Evolutionary conservation across 2,329 filamentous ascomycete genomes (phyloP), one percentile per base, ranked within the genome.

Genomic region (Cladosporium sp.): DNA sequence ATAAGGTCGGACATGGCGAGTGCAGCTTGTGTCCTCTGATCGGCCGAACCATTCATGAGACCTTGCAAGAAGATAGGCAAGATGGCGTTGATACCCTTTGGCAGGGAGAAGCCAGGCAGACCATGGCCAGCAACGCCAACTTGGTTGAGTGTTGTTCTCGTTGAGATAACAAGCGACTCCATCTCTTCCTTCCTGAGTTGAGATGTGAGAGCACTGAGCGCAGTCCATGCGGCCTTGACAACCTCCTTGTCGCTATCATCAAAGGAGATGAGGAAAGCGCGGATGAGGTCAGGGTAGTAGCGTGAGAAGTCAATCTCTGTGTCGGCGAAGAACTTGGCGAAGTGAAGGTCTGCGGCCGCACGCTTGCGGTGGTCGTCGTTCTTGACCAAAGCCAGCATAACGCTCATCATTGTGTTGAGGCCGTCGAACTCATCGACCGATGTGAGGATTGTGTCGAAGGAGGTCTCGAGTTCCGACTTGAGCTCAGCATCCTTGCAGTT

Each of bases 401-500:
- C 90, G 67, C 90, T 96, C 91, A 99, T 97, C 60, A 90, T 87
- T 8, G 90, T 94, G 71, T 97, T 97, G 35, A 99, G 82, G 52
- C 95, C 94, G 74, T 99, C 94, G 65, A 86, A 96, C 72, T 97
- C 94, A 72, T 99, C 94, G 59, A 97, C 91, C 19, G 92, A 96
- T 51, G 93, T 78, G 59, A 99, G 81, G 5, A 99, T 90, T 0
- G 89, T 90, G 71, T 97, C 90, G 67, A 99, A 94, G 0, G 94
- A 89, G 50, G 78, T 77, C 64, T 89, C 84, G 10, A 99, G 81
- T 61, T 97, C 92, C 40, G 74, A 74, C 24, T 80, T 83, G 35
- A 96, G 84, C 3, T 80, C 79, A n/a, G 89, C 87, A 57, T 97
- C 90, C 62, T 86, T 85, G 70, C 83, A 85, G 56, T 82, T 81